A percentile compares a stretch with the other conserved stretches of the same genome.
phyloP scores from a whole-genome alignment of 495 filamentous ascomycete genomes.

The Pyronema omphalodes region DNA sequence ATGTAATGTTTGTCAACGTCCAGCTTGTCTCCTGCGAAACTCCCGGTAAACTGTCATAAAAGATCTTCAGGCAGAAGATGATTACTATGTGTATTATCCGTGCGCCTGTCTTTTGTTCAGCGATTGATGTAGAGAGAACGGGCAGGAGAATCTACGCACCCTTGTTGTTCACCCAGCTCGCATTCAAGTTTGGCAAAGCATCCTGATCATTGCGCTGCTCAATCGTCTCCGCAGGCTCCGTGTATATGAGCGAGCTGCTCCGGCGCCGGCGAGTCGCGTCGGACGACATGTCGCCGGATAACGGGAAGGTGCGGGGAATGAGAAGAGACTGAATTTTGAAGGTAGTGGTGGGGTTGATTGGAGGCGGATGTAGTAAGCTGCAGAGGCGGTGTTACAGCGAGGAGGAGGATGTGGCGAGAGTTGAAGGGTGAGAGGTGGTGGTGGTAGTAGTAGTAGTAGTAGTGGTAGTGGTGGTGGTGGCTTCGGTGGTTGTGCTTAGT shows the following conservation, averaged over 20 bases:
- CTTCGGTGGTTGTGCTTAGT: background rate
- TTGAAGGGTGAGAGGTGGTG: background rate
- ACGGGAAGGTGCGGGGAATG: conserved; percentile 22
- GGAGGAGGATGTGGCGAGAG: background rate
- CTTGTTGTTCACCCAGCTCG: conserved; percentile 97
- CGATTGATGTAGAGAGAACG: background rate
- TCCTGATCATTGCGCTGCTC: conserved; percentile 94
- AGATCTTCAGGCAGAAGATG: conserved; percentile 75
- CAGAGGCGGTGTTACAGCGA: background rate
- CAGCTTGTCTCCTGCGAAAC: conserved; percentile 94
- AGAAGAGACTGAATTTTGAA: conserved; percentile 14
- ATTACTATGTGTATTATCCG: conserved; percentile 93
- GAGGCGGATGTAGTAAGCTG: background rate
- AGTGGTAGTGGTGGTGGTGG: background rate
- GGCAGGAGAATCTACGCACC: conserved; percentile 37
- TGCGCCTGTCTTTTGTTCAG: conserved; percentile 42
- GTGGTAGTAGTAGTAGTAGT: background rate
- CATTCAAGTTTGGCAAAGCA: conserved; percentile 84
- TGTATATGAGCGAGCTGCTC: conserved; percentile 91
- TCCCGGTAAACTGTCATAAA: conserved; percentile 87
- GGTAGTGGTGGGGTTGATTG: background rate
- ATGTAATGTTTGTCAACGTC: conserved; percentile 96
- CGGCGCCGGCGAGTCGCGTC: conserved; percentile 53
- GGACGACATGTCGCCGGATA: conserved; percentile 21
- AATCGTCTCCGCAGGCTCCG: conserved; percentile 80